These are phyloP conservation scores for Fusarium nygamai DNA, from an alignment of 2,329 filamentous ascomycete genomes.

Conservation along the genomic window DNA sequence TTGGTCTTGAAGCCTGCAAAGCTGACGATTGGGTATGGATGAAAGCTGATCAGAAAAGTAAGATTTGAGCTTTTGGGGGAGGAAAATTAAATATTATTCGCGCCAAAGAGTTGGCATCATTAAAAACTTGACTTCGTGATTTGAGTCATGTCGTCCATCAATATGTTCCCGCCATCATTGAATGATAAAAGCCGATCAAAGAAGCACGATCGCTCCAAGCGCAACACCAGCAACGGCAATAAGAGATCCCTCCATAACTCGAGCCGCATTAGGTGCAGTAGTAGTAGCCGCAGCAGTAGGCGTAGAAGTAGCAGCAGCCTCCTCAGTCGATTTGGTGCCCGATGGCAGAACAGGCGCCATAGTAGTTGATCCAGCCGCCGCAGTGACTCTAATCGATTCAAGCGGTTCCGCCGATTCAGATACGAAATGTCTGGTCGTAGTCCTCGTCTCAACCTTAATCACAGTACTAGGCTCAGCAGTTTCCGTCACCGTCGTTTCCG, in stretches of 20 bases:
- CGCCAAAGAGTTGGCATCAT: not conserved
- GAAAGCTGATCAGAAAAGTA: fast-evolving
- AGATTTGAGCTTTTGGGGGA: too few species aligned
- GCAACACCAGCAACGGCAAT: not conserved
- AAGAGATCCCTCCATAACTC: not conserved
- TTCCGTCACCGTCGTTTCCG: not conserved
- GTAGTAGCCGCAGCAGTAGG: not conserved
- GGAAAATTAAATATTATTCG: not conserved
- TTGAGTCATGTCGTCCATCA: too few species aligned
- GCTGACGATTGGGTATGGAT: not conserved
- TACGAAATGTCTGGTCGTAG: not conserved
- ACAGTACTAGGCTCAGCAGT: not conserved
- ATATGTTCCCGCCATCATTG: not conserved
- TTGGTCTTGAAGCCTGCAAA: fast-evolving
- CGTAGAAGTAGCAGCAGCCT: not conserved
- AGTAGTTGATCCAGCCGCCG: not conserved
- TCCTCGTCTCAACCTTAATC: not conserved
- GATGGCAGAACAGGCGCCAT: constrained; percentile 7
- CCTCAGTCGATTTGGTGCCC: not conserved
- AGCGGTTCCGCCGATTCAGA: not conserved
- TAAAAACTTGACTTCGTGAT: not conserved
- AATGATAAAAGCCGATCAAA: not conserved
- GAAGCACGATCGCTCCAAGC: constrained; percentile 7
- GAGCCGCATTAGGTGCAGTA: constrained; percentile 2
- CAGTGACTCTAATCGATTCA: not conserved